Base-by-base conservation (phyloP, 805 yeast genomes). In the Metschnikowia henanensis region DNA sequence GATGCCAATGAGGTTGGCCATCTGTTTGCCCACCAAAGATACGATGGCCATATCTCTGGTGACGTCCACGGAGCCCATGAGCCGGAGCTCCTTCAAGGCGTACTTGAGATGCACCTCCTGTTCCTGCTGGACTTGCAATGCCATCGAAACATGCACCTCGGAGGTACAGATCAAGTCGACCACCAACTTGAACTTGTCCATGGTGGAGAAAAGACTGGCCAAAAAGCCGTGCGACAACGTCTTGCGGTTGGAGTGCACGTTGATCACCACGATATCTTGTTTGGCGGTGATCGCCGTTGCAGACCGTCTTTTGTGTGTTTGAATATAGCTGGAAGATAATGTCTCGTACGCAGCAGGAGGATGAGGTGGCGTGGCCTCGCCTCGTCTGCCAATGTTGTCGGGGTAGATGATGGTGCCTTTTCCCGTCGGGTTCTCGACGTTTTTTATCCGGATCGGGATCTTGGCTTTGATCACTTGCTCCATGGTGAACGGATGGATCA, bases 401-500 rank as follows among this genome's bases (percentile, higher is more conserved):
- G 99, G 99, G 65, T 87, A 94, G 33, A 94, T 90, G 50, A 92
- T 79, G 15, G 99, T 94, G 55, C 99, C 99, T 37, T 76, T 77
- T 35, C 98, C 98, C n/a, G 62, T 63, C 39, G 98, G 97, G 65
- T 92, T 92, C 66, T 81, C 91, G 42, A 94, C 99, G 65, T 94
- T 94, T 66, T 94, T 94, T 59, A 94, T 94, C 61, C 97, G 81
- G 62, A 94, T 94, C 36, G 99, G 99, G 61, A 94, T 94, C 61
- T 84, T 87, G 19, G 97, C 97, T 55, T 83, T 81, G 57, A 94
- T 94, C 45, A 92, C 99, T 71, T 94, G 99, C 70, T 92, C 98
- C 99, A 94, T 94, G 18, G 99, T 94, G 73, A 94, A 91, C 3
- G 99, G 99, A 61, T 94, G 99, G 56, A 94, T 94, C 53, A 94